Evolutionary conservation across 345 rosid genomes (phyloP), one percentile per base, ranked within the genome.

Genomic region (Draba incana): DNA sequence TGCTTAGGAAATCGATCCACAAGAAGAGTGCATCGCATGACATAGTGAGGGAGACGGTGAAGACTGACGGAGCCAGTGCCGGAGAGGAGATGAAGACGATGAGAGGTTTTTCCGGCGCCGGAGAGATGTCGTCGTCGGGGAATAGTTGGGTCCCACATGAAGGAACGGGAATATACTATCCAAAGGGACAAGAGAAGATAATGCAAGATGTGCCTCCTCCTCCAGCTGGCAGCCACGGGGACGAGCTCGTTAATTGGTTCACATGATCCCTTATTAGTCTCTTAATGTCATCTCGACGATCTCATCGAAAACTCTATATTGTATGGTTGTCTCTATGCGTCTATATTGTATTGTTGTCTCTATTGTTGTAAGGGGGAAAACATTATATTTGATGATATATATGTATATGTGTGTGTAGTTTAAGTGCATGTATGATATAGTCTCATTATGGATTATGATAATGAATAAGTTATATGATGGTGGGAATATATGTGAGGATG

Each of bases 131-230:
- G 5, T 25, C 77, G n/a, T 10, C 78, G 28, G 59, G 27, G 35
- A 66, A 1, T 31, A 67, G 62, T 69, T 78, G 81, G 81, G 65
- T 79, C 9, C 82, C 82, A 13, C 80, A 79, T 30, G 75, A 76
- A 23, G 71, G 66, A 0, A 75, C 78, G 2, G 78, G 82, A 14
- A 76, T 79, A 27, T 79, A 76, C 48, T 79, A 76, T 51, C 83
- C 83, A 57, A 79, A 79, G 50, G 80, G 83, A 7, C 80, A 79
- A 47, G 83, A 79, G 72, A 79, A 72, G 20, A 57, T 71, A 2
- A 64, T 71, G 73, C 73, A 66, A 43, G 80, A 72, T 68, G 74
- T 72, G 53, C 76, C 77, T 68, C 74, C 78, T 68, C 78, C 78
- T 61, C 78, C 78, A 61, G 56, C 57, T 68, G 69, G 74, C 59